These are phyloP conservation scores for Tetrapisispora fleetii DNA, from an alignment of 805 yeast genomes.

Conservation along the genomic window DNA sequence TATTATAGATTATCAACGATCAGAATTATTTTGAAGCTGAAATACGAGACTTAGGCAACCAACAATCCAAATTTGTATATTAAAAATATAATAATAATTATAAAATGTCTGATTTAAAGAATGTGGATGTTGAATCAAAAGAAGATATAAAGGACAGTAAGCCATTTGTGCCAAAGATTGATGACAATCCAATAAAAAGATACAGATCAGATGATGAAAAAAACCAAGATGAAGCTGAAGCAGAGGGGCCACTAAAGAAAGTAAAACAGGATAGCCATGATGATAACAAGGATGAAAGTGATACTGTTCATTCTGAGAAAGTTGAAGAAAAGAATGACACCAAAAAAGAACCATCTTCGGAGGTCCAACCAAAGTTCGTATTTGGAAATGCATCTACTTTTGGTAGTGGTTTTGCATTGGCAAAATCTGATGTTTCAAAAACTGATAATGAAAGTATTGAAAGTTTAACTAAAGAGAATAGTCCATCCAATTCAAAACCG, in stretches of 20 bases:
- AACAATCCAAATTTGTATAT: background rate
- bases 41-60: too few species aligned
- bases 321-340: background rate
- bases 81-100: too few species aligned
- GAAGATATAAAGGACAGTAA: background rate
- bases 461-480: conserved; percentile 2
- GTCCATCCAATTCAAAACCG: conserved; percentile 10
- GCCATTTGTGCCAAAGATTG: background rate
- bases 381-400: conserved; percentile 47
- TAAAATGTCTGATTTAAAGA: background rate
- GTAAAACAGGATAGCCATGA: background rate
- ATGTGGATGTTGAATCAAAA: background rate
- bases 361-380: conserved; percentile 37
- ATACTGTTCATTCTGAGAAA: too few species aligned
- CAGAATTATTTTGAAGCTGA: too few species aligned
- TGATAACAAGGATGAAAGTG: background rate
- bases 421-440: conserved; percentile 6
- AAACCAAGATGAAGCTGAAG: background rate
- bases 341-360: background rate
- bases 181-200: conserved; percentile 1
- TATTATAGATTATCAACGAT: too few species aligned
- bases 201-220: background rate
- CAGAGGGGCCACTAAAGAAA: background rate
- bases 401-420: conserved; percentile 31
- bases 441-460: conserved; percentile 1